Percentiles rank a stretch among this genome's conserved stretches.
Conservation (phyloP, 2,329 filamentous ascomycete genomes). For the Amauroascus niger region DNA sequence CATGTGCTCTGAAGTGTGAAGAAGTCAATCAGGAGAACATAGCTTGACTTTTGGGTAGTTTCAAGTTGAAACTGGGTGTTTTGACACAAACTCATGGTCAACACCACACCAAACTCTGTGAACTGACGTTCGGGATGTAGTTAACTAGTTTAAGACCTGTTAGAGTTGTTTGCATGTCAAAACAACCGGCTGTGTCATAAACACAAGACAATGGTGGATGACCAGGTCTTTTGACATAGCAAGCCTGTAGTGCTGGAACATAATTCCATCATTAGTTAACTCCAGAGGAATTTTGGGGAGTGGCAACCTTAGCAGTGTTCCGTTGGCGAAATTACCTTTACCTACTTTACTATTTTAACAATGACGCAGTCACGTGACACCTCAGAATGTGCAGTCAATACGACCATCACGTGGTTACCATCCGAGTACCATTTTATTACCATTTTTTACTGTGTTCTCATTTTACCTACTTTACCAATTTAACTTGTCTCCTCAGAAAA, state of each 20-base stretch:
- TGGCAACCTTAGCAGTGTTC: too few species aligned
- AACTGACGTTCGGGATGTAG: background rate
- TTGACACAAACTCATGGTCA: background rate
- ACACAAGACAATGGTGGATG: background rate
- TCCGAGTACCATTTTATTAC: too few species aligned
- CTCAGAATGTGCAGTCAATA: too few species aligned
- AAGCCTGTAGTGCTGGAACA: background rate
- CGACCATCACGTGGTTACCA: too few species aligned
- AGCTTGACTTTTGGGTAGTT: background rate
- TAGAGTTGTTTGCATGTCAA: background rate
- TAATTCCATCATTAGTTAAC: too few species aligned
- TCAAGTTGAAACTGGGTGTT: conserved; percentile 7
- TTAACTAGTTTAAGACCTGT: background rate
- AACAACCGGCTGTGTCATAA: conserved; percentile 3
- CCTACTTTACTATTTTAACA: too few species aligned
- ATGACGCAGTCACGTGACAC: too few species aligned
- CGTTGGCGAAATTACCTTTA: too few species aligned
- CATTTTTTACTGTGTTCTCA: too few species aligned
- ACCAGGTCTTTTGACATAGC: background rate
- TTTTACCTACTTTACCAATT: too few species aligned
- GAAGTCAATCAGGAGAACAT: background rate
- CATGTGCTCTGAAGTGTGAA: background rate
- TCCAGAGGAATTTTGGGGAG: too few species aligned
- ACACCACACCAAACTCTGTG: background rate
- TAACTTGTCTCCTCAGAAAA: too few species aligned